A percentile compares a stretch with the other conserved stretches of the same genome.
These are phyloP conservation scores for Telopea speciosissima DNA, from an alignment of 177 flowering plant genomes.

Conservation along the genomic window DNA sequence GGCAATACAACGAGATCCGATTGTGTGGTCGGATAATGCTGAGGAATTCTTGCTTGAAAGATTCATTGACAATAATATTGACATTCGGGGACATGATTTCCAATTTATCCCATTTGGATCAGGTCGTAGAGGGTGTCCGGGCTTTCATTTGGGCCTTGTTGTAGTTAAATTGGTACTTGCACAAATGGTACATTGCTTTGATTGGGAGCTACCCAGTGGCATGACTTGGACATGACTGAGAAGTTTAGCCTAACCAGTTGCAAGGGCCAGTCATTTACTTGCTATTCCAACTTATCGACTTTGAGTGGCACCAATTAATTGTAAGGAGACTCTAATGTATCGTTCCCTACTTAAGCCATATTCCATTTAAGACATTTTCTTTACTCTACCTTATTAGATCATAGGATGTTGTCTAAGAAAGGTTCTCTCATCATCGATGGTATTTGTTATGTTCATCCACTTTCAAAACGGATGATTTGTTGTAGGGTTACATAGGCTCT, in stretches of 20 bases:
- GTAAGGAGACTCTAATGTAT: no score
- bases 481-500: no score
- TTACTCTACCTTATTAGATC: no score
- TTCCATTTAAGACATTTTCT: no score
- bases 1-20: no score
- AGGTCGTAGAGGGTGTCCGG: conserved; percentile 17
- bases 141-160: conserved; percentile 8
- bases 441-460: no score
- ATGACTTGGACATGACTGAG: conserved; percentile 16
- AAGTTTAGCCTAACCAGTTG: conserved; percentile 11
- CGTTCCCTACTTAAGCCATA: no score
- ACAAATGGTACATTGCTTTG: conserved; percentile 19
- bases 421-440: no score
- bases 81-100: conserved; percentile 11
- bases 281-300: no score
- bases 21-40: conserved; percentile 10
- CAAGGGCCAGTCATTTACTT: conserved; percentile 10
- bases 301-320: no score
- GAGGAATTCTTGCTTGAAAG: conserved; percentile 15
- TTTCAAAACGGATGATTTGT: no score
- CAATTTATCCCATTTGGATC: conserved; percentile 19
- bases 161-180: conserved; percentile 11
- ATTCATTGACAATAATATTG: conserved; percentile 1
- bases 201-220: conserved; percentile 15
- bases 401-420: no score